phyloP scores from a whole-genome alignment of 768 basidiomycete genomes.

The Leucocoprinus sp. region DNA sequence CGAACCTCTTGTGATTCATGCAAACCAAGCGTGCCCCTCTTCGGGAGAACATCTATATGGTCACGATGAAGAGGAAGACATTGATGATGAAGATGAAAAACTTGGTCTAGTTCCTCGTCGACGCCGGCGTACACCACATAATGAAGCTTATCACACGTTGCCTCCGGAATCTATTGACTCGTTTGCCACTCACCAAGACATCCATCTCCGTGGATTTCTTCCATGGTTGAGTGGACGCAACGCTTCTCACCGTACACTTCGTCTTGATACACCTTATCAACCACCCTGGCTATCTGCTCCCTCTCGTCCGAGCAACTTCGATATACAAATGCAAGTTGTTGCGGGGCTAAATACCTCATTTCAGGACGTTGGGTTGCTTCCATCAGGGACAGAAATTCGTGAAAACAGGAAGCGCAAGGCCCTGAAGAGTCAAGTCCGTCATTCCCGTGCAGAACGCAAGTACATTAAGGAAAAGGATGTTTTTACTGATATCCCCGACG shows the following conservation, averaged over 20 bases:
- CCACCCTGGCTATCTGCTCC: constrained; percentile 62
- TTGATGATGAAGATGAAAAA: constrained; percentile 27
- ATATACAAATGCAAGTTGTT: constrained; percentile 58
- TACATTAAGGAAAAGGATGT: constrained; percentile 29
- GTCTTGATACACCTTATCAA: constrained; percentile 20
- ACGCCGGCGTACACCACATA: constrained; percentile 48
- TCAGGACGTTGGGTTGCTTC: constrained; percentile 71
- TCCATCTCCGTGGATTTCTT: constrained; percentile 20
- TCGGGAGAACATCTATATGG: constrained; percentile 7
- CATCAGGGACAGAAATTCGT: constrained; percentile 36
- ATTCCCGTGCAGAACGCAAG: constrained; percentile 22
- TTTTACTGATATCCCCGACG: constrained; percentile 55
- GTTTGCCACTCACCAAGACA: constrained; percentile 25
- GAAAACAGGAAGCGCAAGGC: constrained; percentile 13
- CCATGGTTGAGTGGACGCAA: constrained; percentile 18
- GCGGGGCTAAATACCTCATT: constrained; percentile 68
- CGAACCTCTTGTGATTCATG: background rate
- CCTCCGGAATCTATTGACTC: constrained; percentile 46
- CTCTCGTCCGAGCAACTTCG: constrained; percentile 51
- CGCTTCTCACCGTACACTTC: constrained; percentile 14
- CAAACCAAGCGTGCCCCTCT: constrained; percentile 5
- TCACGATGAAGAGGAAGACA: constrained; percentile 22
- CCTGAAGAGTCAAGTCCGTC: constrained; percentile 12
- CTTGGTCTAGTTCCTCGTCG: constrained; percentile 21
- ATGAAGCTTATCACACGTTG: constrained; percentile 53